Evolutionary conservation across 352 stramenopile genomes (phyloP), one percentile per base, ranked within the genome.

Genomic region (Phytophthora chlamydospora): DNA sequence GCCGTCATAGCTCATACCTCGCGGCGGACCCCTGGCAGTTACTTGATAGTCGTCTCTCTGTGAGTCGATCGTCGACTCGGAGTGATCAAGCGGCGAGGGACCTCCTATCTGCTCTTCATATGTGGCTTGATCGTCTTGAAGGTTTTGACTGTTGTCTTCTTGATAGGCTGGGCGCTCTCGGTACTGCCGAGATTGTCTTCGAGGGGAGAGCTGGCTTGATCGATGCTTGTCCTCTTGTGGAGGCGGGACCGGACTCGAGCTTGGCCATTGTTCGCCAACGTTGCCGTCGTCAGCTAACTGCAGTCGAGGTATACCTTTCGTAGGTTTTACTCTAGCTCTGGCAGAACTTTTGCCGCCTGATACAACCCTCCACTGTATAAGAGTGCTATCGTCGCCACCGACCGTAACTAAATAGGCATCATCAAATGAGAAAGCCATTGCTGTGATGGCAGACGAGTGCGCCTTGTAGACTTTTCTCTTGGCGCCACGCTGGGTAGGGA

Each of bases 301-400:
- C 6, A 56, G 3, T 38, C 6, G 35, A 6, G 6, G 11, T 40
- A n/a, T 49, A 47, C 6, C 46, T 35, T 58, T 62, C 6, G 6
- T 34, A 32, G 19, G 10, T 27, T 57, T 62, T 6, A 3, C 24
- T 34, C 8, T 8, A 21, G 40, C 11, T 9, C 5, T 29, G 39
- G 13, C 12, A 39, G 42, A 44, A 33, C 8, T 47, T n/a, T n/a
- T 11, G 39, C 6, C 14, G 19, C 29, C 16, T 38, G 16, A 32
- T 3, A 53, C 29, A 49, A 71, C 35, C 38, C 57, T 74, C 80
- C 80, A 89, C 48, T 91, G 80, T 17, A 90, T 71, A 16, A 91
- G 50, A 10, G 83, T 77, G 14, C 67, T 69, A 46, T 91, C 83
- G 12, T 85, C 74, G 1, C 82, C 82, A 36, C 79, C 82, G 9